These are phyloP conservation scores for Scheffersomyces ergatensis DNA, from an alignment of 805 yeast genomes.

Conservation along the genomic window DNA sequence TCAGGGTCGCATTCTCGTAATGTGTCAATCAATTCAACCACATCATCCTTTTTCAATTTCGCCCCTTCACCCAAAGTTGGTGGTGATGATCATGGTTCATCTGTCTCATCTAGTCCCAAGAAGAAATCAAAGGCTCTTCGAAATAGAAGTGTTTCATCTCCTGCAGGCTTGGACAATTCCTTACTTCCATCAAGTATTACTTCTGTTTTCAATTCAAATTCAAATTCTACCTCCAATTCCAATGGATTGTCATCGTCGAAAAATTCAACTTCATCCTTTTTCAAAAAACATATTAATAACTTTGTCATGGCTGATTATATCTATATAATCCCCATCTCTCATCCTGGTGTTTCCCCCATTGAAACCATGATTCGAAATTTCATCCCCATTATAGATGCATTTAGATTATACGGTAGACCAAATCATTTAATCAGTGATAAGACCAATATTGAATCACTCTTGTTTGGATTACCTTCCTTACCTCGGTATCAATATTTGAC, in stretches of 20 bases:
- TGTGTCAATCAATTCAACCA: slow-evolving; percentile 18
- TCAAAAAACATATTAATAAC: slow-evolving; percentile 25
- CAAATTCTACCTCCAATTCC: background rate
- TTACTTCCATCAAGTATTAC: background rate
- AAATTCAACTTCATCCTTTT: slow-evolving; percentile 15
- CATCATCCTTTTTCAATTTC: slow-evolving; percentile 28
- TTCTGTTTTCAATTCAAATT: background rate
- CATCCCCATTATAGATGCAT: slow-evolving; percentile 68
- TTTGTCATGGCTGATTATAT: slow-evolving; percentile 39
- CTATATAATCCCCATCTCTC: slow-evolving; percentile 71
- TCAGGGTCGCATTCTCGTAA: slow-evolving; percentile 14
- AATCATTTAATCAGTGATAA: slow-evolving; percentile 72
- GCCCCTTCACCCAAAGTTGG: slow-evolving; percentile 18
- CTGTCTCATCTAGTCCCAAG: background rate
- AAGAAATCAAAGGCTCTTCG: background rate
- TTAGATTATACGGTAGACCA: slow-evolving; percentile 75
- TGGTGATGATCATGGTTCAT: background rate
- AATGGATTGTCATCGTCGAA: slow-evolving; percentile 1
- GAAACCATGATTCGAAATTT: slow-evolving; percentile 72
- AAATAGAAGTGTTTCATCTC: slow-evolving; percentile 2
- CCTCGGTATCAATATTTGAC: slow-evolving; percentile 64
- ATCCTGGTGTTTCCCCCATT: slow-evolving; percentile 67
- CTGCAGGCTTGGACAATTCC: background rate
- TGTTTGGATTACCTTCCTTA: slow-evolving; percentile 73
- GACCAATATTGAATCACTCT: slow-evolving; percentile 57